Conservation (phyloP, 495 filamentous ascomycete genomes). For the Paragyromitra xinjiangensis region DNA sequence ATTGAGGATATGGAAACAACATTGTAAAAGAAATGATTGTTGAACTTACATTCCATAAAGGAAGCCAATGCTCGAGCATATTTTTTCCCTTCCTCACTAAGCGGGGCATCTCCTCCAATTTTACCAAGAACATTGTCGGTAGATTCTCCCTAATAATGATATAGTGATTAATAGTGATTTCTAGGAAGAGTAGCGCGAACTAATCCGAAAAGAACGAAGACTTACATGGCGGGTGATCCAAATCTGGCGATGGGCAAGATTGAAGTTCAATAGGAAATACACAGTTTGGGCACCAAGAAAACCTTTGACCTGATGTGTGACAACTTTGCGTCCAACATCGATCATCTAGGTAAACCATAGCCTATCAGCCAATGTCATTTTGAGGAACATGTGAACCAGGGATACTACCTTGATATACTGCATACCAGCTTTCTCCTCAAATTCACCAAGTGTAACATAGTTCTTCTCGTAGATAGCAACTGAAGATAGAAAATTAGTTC, state of each 20-base stretch:
- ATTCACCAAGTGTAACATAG: constrained; percentile 89
- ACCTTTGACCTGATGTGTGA: constrained; percentile 86
- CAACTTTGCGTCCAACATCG: constrained; percentile 92
- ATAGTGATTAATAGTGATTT: constrained; percentile 60
- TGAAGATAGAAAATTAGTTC: constrained; percentile 22
- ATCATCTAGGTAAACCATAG: constrained; percentile 72
- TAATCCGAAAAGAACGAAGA: constrained; percentile 63
- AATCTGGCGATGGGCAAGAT: constrained; percentile 91
- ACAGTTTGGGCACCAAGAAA: constrained; percentile 91
- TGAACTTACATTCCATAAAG: constrained; percentile 54
- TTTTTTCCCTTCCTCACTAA: constrained; percentile 82
- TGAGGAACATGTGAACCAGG: neutral
- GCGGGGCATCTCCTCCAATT: constrained; percentile 88
- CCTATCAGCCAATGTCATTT: neutral
- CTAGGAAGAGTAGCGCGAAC: constrained; percentile 60
- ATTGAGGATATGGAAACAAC: neutral
- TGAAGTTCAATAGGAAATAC: constrained; percentile 95
- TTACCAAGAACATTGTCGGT: constrained; percentile 84
- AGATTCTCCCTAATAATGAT: constrained; percentile 73
- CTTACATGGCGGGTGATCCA: constrained; percentile 95
- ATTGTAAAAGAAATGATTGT: neutral
- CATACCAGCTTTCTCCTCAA: constrained; percentile 87
- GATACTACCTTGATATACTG: constrained; percentile 79
- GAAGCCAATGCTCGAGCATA: constrained; percentile 72
- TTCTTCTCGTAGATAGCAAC: constrained; percentile 93